Conservation (phyloP, 2,329 filamentous ascomycete species). For the Escovopsis sp. region DNA sequence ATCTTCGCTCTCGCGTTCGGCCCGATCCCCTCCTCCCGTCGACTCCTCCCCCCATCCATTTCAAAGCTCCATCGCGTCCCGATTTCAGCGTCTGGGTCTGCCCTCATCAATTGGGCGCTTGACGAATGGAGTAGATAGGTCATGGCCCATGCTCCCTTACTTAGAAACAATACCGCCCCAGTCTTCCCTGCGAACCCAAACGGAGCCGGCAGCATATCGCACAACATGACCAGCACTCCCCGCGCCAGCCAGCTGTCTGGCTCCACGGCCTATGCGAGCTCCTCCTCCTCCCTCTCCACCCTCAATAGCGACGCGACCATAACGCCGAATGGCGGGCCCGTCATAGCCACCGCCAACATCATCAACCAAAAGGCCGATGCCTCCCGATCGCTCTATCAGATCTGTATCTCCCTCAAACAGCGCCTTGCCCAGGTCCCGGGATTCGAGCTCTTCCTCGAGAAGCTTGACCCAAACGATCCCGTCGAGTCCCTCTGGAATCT, state of each 20-base stretch:
- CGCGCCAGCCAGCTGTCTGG: conserved; percentile 49
- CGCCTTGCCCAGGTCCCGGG: conserved; percentile 70
- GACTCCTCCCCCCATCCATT: not conserved
- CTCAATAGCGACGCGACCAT: conserved; percentile 30
- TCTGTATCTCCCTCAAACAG: conserved; percentile 73
- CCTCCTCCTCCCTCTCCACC: conserved; percentile 36
- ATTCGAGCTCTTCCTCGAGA: conserved; percentile 60
- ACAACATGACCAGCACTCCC: conserved; percentile 36
- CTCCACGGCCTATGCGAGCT: conserved; percentile 40
- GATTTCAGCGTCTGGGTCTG: not conserved
- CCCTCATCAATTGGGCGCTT: conserved; percentile 5
- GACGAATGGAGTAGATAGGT: conserved; percentile 29
- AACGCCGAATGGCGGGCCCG: conserved; percentile 39
- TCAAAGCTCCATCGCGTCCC: not conserved
- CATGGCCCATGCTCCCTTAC: conserved; percentile 46
- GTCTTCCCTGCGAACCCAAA: conserved; percentile 35
- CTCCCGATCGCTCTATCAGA: conserved; percentile 83
- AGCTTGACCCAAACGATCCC: conserved; percentile 58
- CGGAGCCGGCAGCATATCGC: conserved; percentile 29
- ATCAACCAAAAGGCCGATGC: conserved; percentile 96
- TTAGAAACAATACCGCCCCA: conserved; percentile 44
- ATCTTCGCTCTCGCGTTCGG: not conserved
- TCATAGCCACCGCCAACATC: conserved; percentile 76
- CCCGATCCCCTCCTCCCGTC: not conserved
- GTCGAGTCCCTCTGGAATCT: conserved; percentile 86